Base-by-base conservation (phyloP, 129 eudicot genomes). In the Flaveria trinervia region DNA sequence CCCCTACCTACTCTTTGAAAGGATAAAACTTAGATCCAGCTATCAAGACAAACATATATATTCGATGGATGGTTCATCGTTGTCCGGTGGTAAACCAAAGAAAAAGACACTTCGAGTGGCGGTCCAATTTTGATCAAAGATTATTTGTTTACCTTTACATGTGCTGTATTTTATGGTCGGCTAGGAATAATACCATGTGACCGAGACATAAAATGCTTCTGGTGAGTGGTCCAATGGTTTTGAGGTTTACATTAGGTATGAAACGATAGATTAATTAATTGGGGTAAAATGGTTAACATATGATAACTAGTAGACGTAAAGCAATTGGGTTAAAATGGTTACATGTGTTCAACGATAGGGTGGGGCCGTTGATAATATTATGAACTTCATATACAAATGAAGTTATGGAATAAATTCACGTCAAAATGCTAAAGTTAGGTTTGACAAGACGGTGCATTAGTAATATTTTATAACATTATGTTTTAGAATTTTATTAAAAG, bases 61-160 rank as follows among this genome's bases (percentile, higher is more conserved):
- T 68, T 76, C 14, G 26, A 44, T 39, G 45, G 82, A 46, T 67
- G 39, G 74, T 66, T 76, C 46, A 50, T 25, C 13, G 66, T 71
- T 77, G 77, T 71, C 77, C 65, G 46, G 14, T 18, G 67, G 69
- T 23, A 74, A 18, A 60, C 39, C 61, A 49, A 46, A 49, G 80
- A 80, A 80, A 80, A 36, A 1, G 80, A 73, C 76, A 45, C 65
- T 4, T 17, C 30, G 56, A 75, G 80, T 80, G 84, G 84, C 59
- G 84, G 84, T 80, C 84, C 84, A 56, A 41, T 80, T 4, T 10
- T 67, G 74, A 73, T 80, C 60, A 55, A 66, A 36, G 41, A 36
- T 36, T 16, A 80, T 66, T 49, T 73, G 54, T 64, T 65, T 57
- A n/a, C 26, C 17, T 12, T 33, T 72, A 65, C 28, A 17, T 78